Conservation (phyloP, 176 grass and related monocot genomes). For the Hyparrhenia diplandra region DNA sequence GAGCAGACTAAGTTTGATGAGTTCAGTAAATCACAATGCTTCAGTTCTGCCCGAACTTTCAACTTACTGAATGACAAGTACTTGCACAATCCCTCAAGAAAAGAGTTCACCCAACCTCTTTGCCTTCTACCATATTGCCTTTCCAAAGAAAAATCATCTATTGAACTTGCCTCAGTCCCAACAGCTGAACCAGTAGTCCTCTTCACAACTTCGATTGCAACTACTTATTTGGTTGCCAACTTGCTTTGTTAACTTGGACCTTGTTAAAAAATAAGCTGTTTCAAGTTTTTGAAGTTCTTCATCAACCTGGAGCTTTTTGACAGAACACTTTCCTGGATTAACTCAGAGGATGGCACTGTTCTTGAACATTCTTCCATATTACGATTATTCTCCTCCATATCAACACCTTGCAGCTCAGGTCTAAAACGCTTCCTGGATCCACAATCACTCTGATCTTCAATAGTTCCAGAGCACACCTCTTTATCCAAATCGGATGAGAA, state of each 20-base stretch:
- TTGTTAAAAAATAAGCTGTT: conserved; percentile 78
- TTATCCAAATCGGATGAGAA: conserved; percentile 53
- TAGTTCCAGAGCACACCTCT: conserved; percentile 47
- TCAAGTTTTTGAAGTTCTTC: conserved; percentile 97
- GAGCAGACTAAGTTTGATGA: conserved; percentile 98
- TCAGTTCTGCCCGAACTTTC: conserved; percentile 78
- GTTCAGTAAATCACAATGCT: conserved; percentile 86
- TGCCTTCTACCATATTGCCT: conserved; percentile 48
- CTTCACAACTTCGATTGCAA: conserved; percentile 24
- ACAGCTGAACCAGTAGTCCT: conserved; percentile 46
- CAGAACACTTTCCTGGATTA: conserved; percentile 66
- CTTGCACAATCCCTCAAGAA: conserved; percentile 87
- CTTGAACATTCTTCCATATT: conserved; percentile 46
- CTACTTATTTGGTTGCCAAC: conserved; percentile 39
- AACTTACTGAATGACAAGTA: conserved; percentile 91
- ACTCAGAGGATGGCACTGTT: conserved; percentile 39
- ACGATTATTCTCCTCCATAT: conserved; percentile 44
- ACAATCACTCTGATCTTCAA: conserved; percentile 60
- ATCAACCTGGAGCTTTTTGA: conserved; percentile 90
- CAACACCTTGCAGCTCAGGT: conserved; percentile 44
- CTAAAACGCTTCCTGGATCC: conserved; percentile 71
- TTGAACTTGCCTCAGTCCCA: conserved; percentile 64
- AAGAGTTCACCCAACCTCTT: conserved; percentile 84
- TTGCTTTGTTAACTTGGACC: conserved; percentile 56
- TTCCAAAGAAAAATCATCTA: conserved; percentile 66